These are phyloP conservation scores for Diaporthe batatas DNA, from an alignment of 2,329 filamentous ascomycete species.

Conservation along the genomic window DNA sequence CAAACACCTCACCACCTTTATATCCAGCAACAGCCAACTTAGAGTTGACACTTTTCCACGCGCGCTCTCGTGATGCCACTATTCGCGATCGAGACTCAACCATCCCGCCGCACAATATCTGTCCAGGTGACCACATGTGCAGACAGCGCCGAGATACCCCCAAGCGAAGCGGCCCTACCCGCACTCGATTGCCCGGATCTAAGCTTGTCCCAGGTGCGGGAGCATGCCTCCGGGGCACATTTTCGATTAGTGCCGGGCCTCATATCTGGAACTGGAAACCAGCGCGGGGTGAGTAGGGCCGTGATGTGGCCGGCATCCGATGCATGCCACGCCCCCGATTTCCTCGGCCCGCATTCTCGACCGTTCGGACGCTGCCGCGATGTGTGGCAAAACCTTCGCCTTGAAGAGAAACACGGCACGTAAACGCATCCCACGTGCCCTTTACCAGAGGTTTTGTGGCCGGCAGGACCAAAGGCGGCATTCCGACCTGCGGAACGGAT, in stretches of 20 bases:
- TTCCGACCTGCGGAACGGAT: conserved; percentile 23
- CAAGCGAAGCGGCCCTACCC: conserved; percentile 27
- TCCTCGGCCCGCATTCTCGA: conserved; percentile 25
- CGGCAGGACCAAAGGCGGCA: conserved; percentile 21
- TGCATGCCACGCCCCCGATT: conserved; percentile 16
- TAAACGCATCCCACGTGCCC: neutral
- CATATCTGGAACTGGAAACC: conserved; percentile 29
- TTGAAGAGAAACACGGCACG: conserved; percentile 3
- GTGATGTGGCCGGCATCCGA: conserved; percentile 21
- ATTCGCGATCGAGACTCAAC: conserved; percentile 4
- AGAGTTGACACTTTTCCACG: neutral
- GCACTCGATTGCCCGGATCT: neutral
- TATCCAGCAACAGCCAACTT: neutral
- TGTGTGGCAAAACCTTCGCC: neutral
- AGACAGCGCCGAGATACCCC: conserved; percentile 24
- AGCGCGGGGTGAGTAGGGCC: conserved; percentile 31
- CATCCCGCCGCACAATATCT: neutral
- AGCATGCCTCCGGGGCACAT: conserved; percentile 12
- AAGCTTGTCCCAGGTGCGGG: conserved; percentile 21
- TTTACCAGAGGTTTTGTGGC: neutral
- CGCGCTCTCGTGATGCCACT: conserved; percentile 3
- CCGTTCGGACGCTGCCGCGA: conserved; percentile 12
- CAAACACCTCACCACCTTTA: neutral
- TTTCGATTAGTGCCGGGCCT: conserved; percentile 28
- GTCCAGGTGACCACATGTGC: conserved; percentile 21